Base-by-base conservation (phyloP, 202 grass and related monocot genomes). In the Digitaria exilis region DNA sequence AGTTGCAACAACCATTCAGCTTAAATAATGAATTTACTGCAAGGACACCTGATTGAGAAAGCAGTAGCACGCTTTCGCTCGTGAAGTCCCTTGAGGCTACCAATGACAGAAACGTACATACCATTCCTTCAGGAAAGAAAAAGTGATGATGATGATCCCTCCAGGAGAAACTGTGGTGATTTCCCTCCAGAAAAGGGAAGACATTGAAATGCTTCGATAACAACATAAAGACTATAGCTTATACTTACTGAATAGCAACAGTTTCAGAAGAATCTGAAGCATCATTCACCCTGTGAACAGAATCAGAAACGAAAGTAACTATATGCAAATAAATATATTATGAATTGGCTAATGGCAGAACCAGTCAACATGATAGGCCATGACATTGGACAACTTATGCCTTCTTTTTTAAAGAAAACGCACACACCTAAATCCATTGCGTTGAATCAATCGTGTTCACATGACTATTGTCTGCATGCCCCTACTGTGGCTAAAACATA, bases 51-150 rank as follows among this genome's bases (percentile, higher is more conserved):
- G 68, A 92, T 78, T 19, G 91, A 76, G 71, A 99, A 99, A 73
- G 91, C 91, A 79, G 89, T 91, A 64, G 89, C 93, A 69, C 89
- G 87, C 82, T 94, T 99, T 69, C 84, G 89, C 18, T 99, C 93
- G 39, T 94, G 76, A 76, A 99, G 85, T 73, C 96, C 96, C 86
- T 96, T 99, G 24, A 96, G 85, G 81, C 68, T 96, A 73, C 96
- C 93, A 58, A 87, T 91, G 54, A 99, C 88, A 3, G 80, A 81
- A 4, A 94, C 86, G 41, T 96, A 94, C 93, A 92, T 94, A 42
- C 93, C 96, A 84, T 96, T 99, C 88, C 96, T 98, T 86, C 22
- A 69, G 1, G n/a, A 81, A 24, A 39, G 4, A 35, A 39, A 74
- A 29, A 52, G 12, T 39, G 37, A 22, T 50, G 31, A 65, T 8